Base-by-base conservation (phyloP, 805 yeast genomes). In the Danielia oregonensis region DNA sequence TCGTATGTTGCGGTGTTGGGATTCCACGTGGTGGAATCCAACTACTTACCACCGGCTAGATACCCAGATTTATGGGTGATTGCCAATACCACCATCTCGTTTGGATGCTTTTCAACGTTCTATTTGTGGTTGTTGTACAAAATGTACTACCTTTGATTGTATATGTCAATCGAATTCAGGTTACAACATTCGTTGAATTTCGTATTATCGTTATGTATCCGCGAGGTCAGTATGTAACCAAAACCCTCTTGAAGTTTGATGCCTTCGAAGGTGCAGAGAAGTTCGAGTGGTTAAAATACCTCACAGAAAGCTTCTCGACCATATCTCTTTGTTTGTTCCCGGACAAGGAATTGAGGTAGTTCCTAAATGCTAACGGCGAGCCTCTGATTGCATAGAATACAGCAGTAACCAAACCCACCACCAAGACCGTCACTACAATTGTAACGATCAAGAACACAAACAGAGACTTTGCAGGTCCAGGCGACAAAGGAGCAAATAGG, bases 11-110 rank as follows among this genome's bases (percentile, higher is more conserved):
- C 66, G 0, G 74, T 82, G 49, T 51, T 64, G 1, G 55, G 49
- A 0, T 60, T 81, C 18, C 89, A 82, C 44, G 31, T 69, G 0
- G 54, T 75, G 6, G 96, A 88, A 37, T 49, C 57, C 24, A 46
- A 58, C 15, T 38, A 70, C 7, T 47, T 42, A 1, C 79, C 94
- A 2, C 86, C 91, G 1, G 41, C 55, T 1, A 54, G 59, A 24
- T 82, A 78, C 43, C 96, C 97, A 2, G 97, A 93, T 56, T 46
- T 93, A 4, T 86, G 93, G 89, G 86, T 86, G 0, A 69, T 91
- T 16, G 72, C 78, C 3, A 93, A 93, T 51, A 78, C 82, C 26
- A 50, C 80, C 0, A 51, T 88, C 3, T 82, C 93, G 0, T 88
- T 86, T 52, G 82, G 74, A 0, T 85, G 88, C 39, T 91, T 89